Evolutionary conservation across 2,329 filamentous ascomycete species (phyloP).

Genomic region (Phaeophleospora eucalypticola): DNA sequence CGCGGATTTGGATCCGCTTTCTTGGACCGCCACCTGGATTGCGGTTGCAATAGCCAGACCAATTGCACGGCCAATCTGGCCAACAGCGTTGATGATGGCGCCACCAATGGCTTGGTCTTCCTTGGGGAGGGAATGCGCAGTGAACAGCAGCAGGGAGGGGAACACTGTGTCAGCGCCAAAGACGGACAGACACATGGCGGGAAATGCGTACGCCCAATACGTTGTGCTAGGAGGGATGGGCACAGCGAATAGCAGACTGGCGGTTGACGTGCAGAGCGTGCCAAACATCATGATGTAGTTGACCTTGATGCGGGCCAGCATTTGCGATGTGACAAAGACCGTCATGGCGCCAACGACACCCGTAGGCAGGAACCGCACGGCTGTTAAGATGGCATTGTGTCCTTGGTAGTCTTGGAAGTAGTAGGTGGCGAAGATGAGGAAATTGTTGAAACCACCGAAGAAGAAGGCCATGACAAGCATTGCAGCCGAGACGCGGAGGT

Average conservation of each 20-base stretch:
- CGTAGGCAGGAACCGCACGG: conserved; percentile 64
- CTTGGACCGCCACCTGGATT: conserved; percentile 57
- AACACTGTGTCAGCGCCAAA: conserved; percentile 64
- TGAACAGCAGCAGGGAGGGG: conserved; percentile 63
- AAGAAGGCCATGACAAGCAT: conserved; percentile 64
- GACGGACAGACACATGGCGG: conserved; percentile 62
- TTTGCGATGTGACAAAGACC: conserved; percentile 52
- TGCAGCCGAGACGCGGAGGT: conserved; percentile 56
- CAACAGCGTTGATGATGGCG: conserved; percentile 63
- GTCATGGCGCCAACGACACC: conserved; percentile 58
- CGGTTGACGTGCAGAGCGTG: conserved; percentile 41
- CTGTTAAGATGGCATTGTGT: conserved; percentile 60
- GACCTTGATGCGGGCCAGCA: conserved; percentile 57
- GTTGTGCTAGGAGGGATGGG: conserved; percentile 58
- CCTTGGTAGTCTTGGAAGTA: conserved; percentile 65
- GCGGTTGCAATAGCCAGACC: conserved; percentile 62
- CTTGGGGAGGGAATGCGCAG: conserved; percentile 56
- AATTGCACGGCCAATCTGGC: conserved; percentile 63
- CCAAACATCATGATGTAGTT: conserved; percentile 57
- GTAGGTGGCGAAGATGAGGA: conserved; percentile 63
- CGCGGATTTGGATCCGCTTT: conserved; percentile 29
- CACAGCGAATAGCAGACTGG: conserved; percentile 59
- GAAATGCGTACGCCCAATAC: conserved; percentile 65
- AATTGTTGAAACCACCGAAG: conserved; percentile 66
- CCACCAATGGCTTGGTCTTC: conserved; percentile 66